Conservation (phyloP, 2,329 filamentous ascomycete genomes). For the Fusarium redolens region DNA sequence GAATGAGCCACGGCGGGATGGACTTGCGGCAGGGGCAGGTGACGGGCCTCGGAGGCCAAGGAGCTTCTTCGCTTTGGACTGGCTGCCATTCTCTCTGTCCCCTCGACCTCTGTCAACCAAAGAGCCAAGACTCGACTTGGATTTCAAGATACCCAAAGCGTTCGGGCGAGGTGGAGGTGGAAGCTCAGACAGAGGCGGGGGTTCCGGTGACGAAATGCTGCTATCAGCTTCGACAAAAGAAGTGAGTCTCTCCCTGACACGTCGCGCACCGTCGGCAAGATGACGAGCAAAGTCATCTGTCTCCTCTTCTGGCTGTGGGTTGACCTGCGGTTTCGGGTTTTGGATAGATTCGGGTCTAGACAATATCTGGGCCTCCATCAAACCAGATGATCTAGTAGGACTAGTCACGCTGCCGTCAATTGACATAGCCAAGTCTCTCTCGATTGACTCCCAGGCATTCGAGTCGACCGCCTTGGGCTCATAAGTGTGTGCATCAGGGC, state of each 20-base stretch:
- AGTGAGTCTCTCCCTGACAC: constrained; percentile 79
- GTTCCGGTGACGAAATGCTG: constrained; percentile 47
- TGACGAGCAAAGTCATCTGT: constrained; percentile 76
- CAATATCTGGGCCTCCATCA: constrained; percentile 28
- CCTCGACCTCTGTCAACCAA: constrained; percentile 61
- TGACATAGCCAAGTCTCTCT: constrained; percentile 44
- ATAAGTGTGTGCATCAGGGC: constrained; percentile 40
- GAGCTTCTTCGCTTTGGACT: constrained; percentile 70
- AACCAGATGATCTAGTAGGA: constrained; percentile 33
- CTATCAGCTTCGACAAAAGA: constrained; percentile 74
- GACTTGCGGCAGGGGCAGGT: constrained; percentile 55
- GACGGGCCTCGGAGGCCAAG: constrained; percentile 65
- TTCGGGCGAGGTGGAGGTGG: constrained; percentile 60
- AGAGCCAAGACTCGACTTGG: constrained; percentile 76
- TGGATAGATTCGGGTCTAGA: constrained; percentile 7
- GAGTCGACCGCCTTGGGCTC: constrained; percentile 46
- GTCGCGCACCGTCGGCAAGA: constrained; percentile 75
- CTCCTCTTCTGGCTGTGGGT: constrained; percentile 64
- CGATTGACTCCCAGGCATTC: constrained; percentile 60
- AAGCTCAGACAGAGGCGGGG: constrained; percentile 52
- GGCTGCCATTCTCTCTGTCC: constrained; percentile 55
- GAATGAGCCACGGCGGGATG: constrained; percentile 51
- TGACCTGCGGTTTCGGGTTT: constrained; percentile 46
- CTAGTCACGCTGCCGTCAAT: constrained; percentile 41
- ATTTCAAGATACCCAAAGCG: constrained; percentile 71